Percentiles rank a stretch among this genome's conserved stretches.
Evolutionary conservation across 306 rosid genomes (phyloP).

Genomic region (Prunus kanzakura): DNA sequence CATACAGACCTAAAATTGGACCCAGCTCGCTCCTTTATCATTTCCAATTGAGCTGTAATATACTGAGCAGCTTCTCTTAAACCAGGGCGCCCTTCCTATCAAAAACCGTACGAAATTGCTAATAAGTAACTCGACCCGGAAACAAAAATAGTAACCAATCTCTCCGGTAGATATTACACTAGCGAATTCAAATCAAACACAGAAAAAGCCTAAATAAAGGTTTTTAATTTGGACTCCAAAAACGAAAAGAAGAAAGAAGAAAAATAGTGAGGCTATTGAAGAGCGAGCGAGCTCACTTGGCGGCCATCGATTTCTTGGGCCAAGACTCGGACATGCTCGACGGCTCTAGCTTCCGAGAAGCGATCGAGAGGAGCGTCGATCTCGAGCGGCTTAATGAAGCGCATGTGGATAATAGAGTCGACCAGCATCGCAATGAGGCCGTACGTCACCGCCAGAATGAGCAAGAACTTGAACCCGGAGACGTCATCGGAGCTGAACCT

Average conservation of each 20-base stretch:
- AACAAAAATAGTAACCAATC: neutral
- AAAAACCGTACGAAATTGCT: conserved; percentile 21
- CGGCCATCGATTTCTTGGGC: conserved; percentile 90
- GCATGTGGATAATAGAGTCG: conserved; percentile 67
- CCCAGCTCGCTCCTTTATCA: conserved; percentile 61
- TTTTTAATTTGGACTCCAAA: neutral
- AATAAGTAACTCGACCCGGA: conserved; percentile 24
- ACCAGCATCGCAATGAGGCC: conserved; percentile 60
- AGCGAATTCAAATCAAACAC: conserved; percentile 4
- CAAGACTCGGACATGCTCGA: conserved; percentile 68
- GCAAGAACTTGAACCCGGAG: conserved; percentile 59
- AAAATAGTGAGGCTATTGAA: neutral
- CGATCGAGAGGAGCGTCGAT: conserved; percentile 73
- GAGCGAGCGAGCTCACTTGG: conserved; percentile 48
- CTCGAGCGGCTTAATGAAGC: conserved; percentile 66
- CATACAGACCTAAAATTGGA: conserved; percentile 54
- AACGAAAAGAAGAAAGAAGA: neutral
- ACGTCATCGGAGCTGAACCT: conserved; percentile 54
- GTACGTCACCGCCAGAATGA: conserved; percentile 49
- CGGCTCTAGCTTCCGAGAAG: conserved; percentile 86
- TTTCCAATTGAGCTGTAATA: conserved; percentile 64
- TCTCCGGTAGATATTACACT: neutral
- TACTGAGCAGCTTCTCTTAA: conserved; percentile 74
- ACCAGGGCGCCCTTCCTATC: conserved; percentile 95
- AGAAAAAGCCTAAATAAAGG: neutral